Conservation (phyloP, 2,329 filamentous ascomycete species). For the Cladorrhinum sp. region DNA sequence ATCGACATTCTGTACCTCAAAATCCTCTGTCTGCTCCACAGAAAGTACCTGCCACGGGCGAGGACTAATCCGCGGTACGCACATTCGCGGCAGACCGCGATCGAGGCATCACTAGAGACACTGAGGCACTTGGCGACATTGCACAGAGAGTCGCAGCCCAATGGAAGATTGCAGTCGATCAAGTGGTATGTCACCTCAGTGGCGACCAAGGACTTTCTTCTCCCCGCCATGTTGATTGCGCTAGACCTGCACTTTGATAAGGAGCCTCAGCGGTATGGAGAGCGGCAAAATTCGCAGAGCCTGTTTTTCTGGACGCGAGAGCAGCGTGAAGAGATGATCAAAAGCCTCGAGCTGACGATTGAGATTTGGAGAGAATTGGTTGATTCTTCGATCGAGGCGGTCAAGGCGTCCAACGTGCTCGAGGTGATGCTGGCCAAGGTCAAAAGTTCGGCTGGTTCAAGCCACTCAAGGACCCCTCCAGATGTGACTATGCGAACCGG, state of each 20-base stretch:
- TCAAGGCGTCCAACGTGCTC: slow-evolving; percentile 79
- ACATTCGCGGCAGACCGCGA: slow-evolving; percentile 77
- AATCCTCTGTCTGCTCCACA: slow-evolving; percentile 82
- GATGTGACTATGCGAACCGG: slow-evolving; percentile 25
- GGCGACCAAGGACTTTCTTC: slow-evolving; percentile 79
- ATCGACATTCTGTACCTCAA: slow-evolving; percentile 86
- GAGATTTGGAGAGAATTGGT: slow-evolving; percentile 77
- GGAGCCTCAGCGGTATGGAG: slow-evolving; percentile 42
- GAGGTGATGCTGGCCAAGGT: slow-evolving; percentile 82
- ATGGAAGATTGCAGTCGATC: slow-evolving; percentile 68
- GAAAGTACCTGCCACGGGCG: slow-evolving; percentile 78
- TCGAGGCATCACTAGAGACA: slow-evolving; percentile 82
- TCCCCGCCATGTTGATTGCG: slow-evolving; percentile 80
- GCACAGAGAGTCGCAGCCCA: slow-evolving; percentile 68
- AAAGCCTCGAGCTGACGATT: slow-evolving; percentile 67
- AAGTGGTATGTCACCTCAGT: slow-evolving; percentile 78
- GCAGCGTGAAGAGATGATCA: slow-evolving; percentile 72
- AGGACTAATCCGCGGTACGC: slow-evolving; percentile 76
- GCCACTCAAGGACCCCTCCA: slow-evolving; percentile 12
- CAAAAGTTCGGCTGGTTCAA: slow-evolving; percentile 42
- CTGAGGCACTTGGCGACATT: slow-evolving; percentile 74
- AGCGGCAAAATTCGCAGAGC: slow-evolving; percentile 42
- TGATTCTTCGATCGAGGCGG: slow-evolving; percentile 81
- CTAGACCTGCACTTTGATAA: slow-evolving; percentile 76
- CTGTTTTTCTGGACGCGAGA: slow-evolving; percentile 55